Evolutionary conservation across 805 yeast species (phyloP), one percentile per base, ranked within the genome.

Genomic region (Saturnispora diversa): DNA sequence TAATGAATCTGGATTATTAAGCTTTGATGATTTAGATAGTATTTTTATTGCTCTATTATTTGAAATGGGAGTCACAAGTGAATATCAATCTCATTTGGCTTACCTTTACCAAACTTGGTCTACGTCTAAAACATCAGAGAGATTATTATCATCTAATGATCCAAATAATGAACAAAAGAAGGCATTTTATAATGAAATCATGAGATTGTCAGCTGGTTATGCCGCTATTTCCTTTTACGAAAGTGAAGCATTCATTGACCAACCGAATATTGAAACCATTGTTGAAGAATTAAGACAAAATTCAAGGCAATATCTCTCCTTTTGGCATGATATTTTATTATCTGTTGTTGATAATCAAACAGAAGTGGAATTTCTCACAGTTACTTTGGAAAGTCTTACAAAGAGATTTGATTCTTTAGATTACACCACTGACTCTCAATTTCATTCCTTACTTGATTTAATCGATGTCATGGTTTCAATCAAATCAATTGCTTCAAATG

Each of bases 151-250:
- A 43, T 55, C 61, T 34, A 70, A 68, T 49, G 68, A 70, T 43
- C 55, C 64, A 3, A 43, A 59, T 12, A 58, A 61, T 40, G 56
- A 56, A 1, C 52, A 52, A 12, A 73, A 75, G 44, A 27, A 63
- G 2, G 52, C 50, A 5, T 43, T 75, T 6, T 58, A 77, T 37
- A 65, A 69, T 41, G 76, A 75, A 43, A 60, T 74, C 19, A 67
- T 72, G 34, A 57, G 72, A 31, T 62, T 72, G 31, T 54, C 74
- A 12, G 62, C 77, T 11, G 76, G 82, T 20, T 84, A 78, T 58
- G 86, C 84, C 0, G 63, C 79, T 22, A 77, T 83, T 17, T 59
- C 79, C 17, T 78, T 83, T 53, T 85, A 79, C 56, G 72, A 77
- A 3, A 80, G 83, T 8, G 88, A 80, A 41, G 72, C 74, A 72